Evolutionary conservation across 176 grass and related monocot species (phyloP), one percentile per base, ranked within the genome.

Genomic region (Oryza nivara): DNA sequence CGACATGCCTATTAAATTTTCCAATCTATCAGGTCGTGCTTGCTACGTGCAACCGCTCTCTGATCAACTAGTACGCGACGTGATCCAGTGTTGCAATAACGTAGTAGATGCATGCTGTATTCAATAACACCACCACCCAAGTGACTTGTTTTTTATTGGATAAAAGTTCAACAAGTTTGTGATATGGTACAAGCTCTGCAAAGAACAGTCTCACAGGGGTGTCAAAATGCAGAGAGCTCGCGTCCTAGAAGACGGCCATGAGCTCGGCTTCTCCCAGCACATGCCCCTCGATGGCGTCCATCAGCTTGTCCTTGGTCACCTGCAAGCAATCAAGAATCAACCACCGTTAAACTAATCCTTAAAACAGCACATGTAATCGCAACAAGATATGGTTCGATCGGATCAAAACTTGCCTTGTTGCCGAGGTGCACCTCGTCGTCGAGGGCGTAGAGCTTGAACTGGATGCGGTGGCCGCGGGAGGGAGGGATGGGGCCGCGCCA

Each of bases 401-500:
- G 40, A 10, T 44, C 9, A 10, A 44, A 10, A 10, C 43, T 44
- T 10, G 72, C 96, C 91, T 94, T 99, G 78, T 92, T 95, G 64
- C 96, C 91, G 2, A 96, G 88, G 72, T 51, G 92, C 54, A 91
- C 7, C 74, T 73, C 69, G 80, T 96, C 88, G 65, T 99, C 96
- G 77, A 99, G 93, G 2, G 96, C 91, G 46, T 92, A 94, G 49
- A 98, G 83, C 71, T 80, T 90, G 86, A 96, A 98, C 63, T 82
- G 88, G 48, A 96, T 90, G 60, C 83, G 91, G 77, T 98, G 93
- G 7, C 92, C 81, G 14, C 49, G 73, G 0, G 91, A 86, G 5
- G 81, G 46, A 1, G 86, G 88, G 34, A 88, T 85, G 65, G 96
- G 93, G 0, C 96, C 96, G 1, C 89, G 85, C 93, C 93, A 94